These are phyloP conservation scores for Aegilops speltoides DNA, from an alignment of 176 grass and related monocot genomes.

Conservation along the genomic window DNA sequence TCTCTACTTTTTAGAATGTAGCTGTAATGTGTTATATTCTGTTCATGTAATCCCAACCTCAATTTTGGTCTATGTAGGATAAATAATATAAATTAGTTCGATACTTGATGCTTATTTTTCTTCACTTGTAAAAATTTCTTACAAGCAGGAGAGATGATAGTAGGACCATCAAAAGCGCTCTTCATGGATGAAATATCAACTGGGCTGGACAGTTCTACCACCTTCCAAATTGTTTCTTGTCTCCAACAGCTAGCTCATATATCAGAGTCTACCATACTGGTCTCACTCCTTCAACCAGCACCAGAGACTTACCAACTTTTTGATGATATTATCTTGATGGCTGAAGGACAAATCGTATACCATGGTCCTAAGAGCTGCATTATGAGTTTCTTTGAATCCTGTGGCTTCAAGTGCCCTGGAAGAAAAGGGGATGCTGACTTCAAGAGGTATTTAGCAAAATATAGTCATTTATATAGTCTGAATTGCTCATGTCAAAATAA, in stretches of 20 bases:
- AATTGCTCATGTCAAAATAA: slow-evolving; percentile 4
- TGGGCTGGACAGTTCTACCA: slow-evolving; percentile 81
- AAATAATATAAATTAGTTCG: not conserved
- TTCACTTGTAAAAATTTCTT: slow-evolving; percentile 7
- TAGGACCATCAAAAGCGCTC: slow-evolving; percentile 75
- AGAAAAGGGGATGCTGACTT: slow-evolving; percentile 76
- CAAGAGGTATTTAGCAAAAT: slow-evolving; percentile 66
- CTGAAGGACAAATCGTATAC: slow-evolving; percentile 74
- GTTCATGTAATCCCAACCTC: not conserved
- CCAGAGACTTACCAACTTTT: slow-evolving; percentile 87
- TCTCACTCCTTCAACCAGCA: slow-evolving; percentile 80
- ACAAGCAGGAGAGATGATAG: slow-evolving; percentile 75
- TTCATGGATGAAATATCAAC: slow-evolving; percentile 98
- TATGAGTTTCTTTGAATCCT: slow-evolving; percentile 66
- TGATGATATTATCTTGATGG: slow-evolving; percentile 90
- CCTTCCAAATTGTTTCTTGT: slow-evolving; percentile 75
- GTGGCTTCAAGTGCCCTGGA: slow-evolving; percentile 77
- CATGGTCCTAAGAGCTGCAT: slow-evolving; percentile 54
- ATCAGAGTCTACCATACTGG: slow-evolving; percentile 55
- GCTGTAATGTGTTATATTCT: not conserved
- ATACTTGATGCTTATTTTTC: not conserved
- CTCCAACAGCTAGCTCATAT: slow-evolving; percentile 76
- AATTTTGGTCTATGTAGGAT: not conserved
- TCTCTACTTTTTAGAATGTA: not conserved
- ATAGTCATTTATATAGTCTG: not conserved